Base-by-base conservation (phyloP, 371 early-diverging fungal species). In the Mortierella sp. region DNA sequence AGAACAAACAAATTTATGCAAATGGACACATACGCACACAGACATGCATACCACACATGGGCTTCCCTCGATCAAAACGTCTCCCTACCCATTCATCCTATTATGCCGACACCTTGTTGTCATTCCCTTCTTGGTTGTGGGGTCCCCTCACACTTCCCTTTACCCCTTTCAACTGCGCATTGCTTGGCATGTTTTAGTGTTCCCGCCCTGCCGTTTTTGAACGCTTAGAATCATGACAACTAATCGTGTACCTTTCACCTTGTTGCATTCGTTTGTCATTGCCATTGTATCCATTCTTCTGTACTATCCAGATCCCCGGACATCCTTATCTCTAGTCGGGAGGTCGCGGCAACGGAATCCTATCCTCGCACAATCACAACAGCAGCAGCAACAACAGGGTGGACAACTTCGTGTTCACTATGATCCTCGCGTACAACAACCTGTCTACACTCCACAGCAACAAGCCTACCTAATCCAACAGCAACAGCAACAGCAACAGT, bases 331-430 rank as follows among this genome's bases (percentile, higher is more conserved):
- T 39, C 71, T 81, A 31, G 70, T 81, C 52, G 81, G 77, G 58
- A 63, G 81, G 70, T 77, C 81, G 64, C 77, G 81, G 74, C 77
- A 81, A 58, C 77, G 81, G 31, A 81, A 77, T 50, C 81, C 81
- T 55, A 40, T 71, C 10, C 52, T 70, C 5, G 14, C 71, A 19
- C 74, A 47, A n/a, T 52, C 40, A 29, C 77, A 71, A 31, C 76
- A 76, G 50, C 72, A 66, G 44, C 68, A 68, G 39, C 65, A 70
- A 34, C 45, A 24, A 41, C 67, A 67, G 48, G 58, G 31, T 14
- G 31, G 58, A 34, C 61, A 58, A 19, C 73, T 68, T 24, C 58
- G 58, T 19, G 29, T 44, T 1, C 71, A 76, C 11, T 77, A 66
- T 24, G 69, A 77, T 64, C 64, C 77, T 45, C 71, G 72, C 16